Base-by-base conservation (phyloP, 345 rosid genomes). In the Carallia brachiata region DNA sequence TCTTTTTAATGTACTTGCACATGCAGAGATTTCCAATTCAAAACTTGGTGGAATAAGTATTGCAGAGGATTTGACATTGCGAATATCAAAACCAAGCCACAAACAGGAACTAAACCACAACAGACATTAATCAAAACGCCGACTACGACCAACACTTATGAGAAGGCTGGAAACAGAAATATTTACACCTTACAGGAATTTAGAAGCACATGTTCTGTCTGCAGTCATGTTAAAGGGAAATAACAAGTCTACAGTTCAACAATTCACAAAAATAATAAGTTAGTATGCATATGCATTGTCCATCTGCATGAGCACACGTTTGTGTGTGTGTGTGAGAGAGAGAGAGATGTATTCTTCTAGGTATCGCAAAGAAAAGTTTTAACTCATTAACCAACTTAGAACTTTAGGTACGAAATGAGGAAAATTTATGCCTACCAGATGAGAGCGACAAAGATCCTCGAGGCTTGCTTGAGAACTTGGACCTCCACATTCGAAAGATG, bases 381-480 rank as follows among this genome's bases (percentile, higher is more conserved):
- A 27, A 56, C 10, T 15, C 27, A 5, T 10, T 8, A 27, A 5
- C 10, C 6, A 23, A 23, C 23, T 23, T 23, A 23, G 23, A 23
- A 23, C 23, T 23, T 23, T 23, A 23, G 23, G 23, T 23, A 23
- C 23, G 23, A 52, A 32, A 27, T 23, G 7, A 61, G 58, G 44
- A 19, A 70, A 53, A 37, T 18, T 4, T 48, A 63, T 69, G 67
- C 86, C 86, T 85, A 95, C 99, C 52, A 95, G 86, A 81, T 95
- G 99, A 71, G 92, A 90, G 56, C 90, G 96, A 73, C 98, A 95
- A 60, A 95, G 97, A 82, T 92, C 98, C 85, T 90, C 98, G 68
- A 95, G 81, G 84, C 84, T 95, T 77, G 85, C 83, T 79, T 82
- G 88, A 75, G 87, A 84, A 53, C 70, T 70, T 59, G 79, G 81